phyloP scores from a whole-genome alignment of 371 early-diverging fungal species.

The Mucor irregularis region DNA sequence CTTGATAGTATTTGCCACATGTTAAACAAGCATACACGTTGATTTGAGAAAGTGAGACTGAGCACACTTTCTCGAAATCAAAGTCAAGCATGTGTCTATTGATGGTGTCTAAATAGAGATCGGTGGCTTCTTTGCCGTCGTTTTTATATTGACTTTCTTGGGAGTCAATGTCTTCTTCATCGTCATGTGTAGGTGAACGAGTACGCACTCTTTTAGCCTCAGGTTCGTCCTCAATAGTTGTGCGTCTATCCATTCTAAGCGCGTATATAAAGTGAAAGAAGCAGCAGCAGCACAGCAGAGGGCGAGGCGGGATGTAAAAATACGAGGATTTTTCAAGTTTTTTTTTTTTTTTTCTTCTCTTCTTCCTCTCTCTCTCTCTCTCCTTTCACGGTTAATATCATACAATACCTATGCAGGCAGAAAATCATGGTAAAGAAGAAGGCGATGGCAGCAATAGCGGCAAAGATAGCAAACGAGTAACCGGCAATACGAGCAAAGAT shows the following conservation, averaged over 20 bases:
- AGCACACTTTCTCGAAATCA: conserved; percentile 97
- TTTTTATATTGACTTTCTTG: too few relatives aligned
- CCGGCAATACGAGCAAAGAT: conserved; percentile 58
- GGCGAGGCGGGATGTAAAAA: too few relatives aligned
- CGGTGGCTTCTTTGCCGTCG: too few relatives aligned
- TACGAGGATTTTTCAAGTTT: too few relatives aligned
- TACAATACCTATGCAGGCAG: conserved; percentile 66
- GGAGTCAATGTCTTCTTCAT: not conserved
- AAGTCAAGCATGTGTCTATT: conserved; percentile 93
- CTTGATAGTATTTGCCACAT: conserved; percentile 97
- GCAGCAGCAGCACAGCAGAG: too few relatives aligned
- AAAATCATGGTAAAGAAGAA: conserved; percentile 35
- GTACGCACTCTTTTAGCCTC: conserved; percentile 33
- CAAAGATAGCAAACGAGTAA: conserved; percentile 70
- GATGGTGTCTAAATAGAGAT: conserved; percentile 67
- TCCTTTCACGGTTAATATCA: not conserved
- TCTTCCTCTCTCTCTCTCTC: not conserved
- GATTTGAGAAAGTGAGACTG: conserved; percentile 87
- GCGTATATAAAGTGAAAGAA: not conserved
- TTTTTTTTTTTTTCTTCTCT: too few relatives aligned
- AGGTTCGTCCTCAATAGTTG: conserved; percentile 26
- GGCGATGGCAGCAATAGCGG: conserved; percentile 17
- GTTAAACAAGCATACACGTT: conserved; percentile 98
- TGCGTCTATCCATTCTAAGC: conserved; percentile 5
- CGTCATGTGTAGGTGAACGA: not conserved